Evolutionary conservation across 1,284 basidiomycete species (phyloP).

Genomic region (Rugosomyces carneus): DNA sequence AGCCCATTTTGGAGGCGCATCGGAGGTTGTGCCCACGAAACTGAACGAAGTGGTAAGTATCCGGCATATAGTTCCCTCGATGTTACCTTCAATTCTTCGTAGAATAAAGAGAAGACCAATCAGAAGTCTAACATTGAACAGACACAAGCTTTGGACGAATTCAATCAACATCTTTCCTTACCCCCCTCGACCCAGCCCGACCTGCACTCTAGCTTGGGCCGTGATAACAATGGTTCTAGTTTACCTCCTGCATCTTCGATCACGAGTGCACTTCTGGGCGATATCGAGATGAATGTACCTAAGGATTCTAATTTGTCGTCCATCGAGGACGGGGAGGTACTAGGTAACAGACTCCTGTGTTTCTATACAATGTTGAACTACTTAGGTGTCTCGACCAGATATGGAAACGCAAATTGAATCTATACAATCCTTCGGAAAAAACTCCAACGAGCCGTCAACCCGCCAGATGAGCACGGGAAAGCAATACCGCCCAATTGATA

Average conservation of each 20-base stretch:
- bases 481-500: conserved; percentile 11
- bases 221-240: conserved; percentile 1
- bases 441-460: neutral
- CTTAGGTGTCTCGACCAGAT: conserved; percentile 8
- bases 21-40: conserved; percentile 47
- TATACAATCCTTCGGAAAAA: conserved; percentile 13
- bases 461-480: neutral
- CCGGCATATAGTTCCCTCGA: neutral
- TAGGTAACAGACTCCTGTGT: conserved; percentile 7
- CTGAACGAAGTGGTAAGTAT: conserved; percentile 50
- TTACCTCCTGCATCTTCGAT: conserved; percentile 14
- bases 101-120: conserved; percentile 21
- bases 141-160: conserved; percentile 32
- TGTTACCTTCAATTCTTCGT: neutral
- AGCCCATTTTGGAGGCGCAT: conserved; percentile 44
- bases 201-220: conserved; percentile 8
- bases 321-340: conserved; percentile 11
- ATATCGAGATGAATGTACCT: conserved; percentile 39
- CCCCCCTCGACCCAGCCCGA: conserved; percentile 11
- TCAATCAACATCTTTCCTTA: conserved; percentile 14
- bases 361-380: neutral
- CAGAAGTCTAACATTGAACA: conserved; percentile 30
- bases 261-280: conserved; percentile 17
- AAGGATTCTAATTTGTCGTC: conserved; percentile 30
- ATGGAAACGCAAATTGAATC: conserved; percentile 19